These are phyloP conservation scores for Penicillium flavigenum DNA, from an alignment of 495 filamentous ascomycete genomes.

Conservation along the genomic window DNA sequence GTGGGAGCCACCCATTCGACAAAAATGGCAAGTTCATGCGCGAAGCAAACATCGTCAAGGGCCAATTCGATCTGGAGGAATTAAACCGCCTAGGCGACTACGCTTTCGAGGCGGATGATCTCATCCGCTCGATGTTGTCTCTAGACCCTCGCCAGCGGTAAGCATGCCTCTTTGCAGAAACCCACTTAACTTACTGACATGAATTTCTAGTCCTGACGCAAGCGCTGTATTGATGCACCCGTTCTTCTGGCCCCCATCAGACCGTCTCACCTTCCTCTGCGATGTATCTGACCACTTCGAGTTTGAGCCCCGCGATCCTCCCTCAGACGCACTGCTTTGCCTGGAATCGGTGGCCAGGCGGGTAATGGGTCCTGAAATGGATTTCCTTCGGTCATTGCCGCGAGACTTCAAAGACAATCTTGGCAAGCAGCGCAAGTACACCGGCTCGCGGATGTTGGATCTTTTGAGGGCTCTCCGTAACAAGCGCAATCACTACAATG, in stretches of 20 bases:
- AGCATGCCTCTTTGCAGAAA: slow-evolving; percentile 5
- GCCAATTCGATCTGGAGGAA: slow-evolving; percentile 68
- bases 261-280: slow-evolving; percentile 84
- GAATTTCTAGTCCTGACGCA: slow-evolving; percentile 57
- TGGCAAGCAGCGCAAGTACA: slow-evolving; percentile 95
- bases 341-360: slow-evolving; percentile 58
- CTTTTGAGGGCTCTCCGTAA: slow-evolving; percentile 88
- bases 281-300: slow-evolving; percentile 96
- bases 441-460: slow-evolving; percentile 77
- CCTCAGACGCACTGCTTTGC: slow-evolving; percentile 60
- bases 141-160: slow-evolving; percentile 66
- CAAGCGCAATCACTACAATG: slow-evolving; percentile 92
- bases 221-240: slow-evolving; percentile 81
- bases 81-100: slow-evolving; percentile 75
- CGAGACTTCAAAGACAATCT: slow-evolving; percentile 79
- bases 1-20: slow-evolving; percentile 91
- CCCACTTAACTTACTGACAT: neutral
- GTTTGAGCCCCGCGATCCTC: slow-evolving; percentile 78
- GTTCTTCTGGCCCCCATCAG: slow-evolving; percentile 91
- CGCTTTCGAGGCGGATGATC: slow-evolving; percentile 78
- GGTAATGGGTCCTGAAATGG: slow-evolving; percentile 58
- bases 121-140: slow-evolving; percentile 80
- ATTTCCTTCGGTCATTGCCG: slow-evolving; percentile 78
- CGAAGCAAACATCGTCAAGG: slow-evolving; percentile 93
- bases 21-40: slow-evolving; percentile 90